phyloP scores from a whole-genome alignment of 1,284 basidiomycete species.

The Cryptococcus sp. region DNA sequence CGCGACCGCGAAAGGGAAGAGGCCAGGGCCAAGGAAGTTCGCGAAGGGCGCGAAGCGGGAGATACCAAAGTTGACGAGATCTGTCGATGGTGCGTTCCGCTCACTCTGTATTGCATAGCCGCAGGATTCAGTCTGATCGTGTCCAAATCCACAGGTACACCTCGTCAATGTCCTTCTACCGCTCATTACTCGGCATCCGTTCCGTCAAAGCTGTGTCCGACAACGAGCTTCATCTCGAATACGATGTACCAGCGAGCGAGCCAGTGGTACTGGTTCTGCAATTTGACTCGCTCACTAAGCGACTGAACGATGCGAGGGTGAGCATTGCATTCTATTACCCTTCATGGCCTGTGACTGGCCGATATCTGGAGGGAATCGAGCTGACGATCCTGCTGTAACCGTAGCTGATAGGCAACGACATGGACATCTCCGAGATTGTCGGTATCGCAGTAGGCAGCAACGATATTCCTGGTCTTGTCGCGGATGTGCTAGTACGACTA shows the following conservation, averaged over 20 bases:
- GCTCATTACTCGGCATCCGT: conserved; percentile 63
- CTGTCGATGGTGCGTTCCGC: conserved; percentile 44
- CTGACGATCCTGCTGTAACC: too few relatives aligned
- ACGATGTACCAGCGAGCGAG: conserved; percentile 47
- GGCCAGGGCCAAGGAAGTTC: conserved; percentile 61
- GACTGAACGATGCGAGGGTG: conserved; percentile 42
- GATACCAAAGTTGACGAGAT: conserved; percentile 56
- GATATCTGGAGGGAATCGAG: too few relatives aligned
- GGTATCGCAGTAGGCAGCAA: conserved; percentile 67
- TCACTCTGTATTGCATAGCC: not conserved
- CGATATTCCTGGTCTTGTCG: conserved; percentile 70
- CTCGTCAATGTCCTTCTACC: conserved; percentile 66
- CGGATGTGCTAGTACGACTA: conserved; percentile 62
- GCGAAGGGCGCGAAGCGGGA: conserved; percentile 57
- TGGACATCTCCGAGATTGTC: conserved; percentile 65
- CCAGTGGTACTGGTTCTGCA: conserved; percentile 34
- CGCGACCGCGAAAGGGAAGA: conserved; percentile 69
- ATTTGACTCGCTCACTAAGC: conserved; percentile 36
- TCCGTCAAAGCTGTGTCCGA: conserved; percentile 65
- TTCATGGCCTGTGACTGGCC: too few relatives aligned
- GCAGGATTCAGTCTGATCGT: not conserved
- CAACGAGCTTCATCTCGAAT: conserved; percentile 72
- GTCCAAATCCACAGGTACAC: conserved; percentile 62
- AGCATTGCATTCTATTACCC: conserved; percentile 16
- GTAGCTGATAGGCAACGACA: conserved; percentile 46